Evolutionary conservation across 2,329 filamentous ascomycete species (phyloP), one percentile per base, ranked within the genome.

Genomic region (Emydomyces testavorans): DNA sequence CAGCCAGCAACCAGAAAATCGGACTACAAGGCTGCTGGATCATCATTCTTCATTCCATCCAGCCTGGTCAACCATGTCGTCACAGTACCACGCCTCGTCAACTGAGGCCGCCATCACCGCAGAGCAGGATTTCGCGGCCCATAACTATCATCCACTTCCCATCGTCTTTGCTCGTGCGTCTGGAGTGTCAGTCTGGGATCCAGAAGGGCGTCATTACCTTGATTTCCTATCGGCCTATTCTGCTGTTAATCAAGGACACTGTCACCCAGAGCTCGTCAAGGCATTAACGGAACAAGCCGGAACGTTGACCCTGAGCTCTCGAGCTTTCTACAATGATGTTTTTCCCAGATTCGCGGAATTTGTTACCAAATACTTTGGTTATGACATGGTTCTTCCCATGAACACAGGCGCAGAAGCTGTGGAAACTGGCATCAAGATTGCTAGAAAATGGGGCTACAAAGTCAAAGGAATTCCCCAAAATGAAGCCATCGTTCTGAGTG

Each of bases 221-320:
- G 92, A 98, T 68, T 98, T 95, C 71, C 80, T 98, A 56, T 96
- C 90, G 39, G 92, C 92, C 56, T 98, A 98, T 76, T 93, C 85
- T 58, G 92, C 92, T 53, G 88, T 96, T 64, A 96, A 96, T 73
- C 90, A 96, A 70, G 90, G 90, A 54, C 90, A 98, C 69, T 96
- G 90, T 70, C 90, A 98, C 71, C 92, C 92, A 4, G 89, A 94
- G 71, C 80, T 96, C 49, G 81, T 98, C 64, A 89, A 90, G 67
- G 85, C 89, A 11, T 74, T 98, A 52, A 80, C 80, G 31, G 86
- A 94, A 56, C 92, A 98, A 71, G 92, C 92, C 40, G 78, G 82
- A 55, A 83, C 88, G 32, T 72, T 96, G 61, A 95, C 90, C 0
- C 78, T 96, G 56, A 94, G 87, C 69, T 94, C 88, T 52, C 80